Conservation (phyloP, 2,329 filamentous ascomycete genomes). For the Exophiala lecanii-corni region DNA sequence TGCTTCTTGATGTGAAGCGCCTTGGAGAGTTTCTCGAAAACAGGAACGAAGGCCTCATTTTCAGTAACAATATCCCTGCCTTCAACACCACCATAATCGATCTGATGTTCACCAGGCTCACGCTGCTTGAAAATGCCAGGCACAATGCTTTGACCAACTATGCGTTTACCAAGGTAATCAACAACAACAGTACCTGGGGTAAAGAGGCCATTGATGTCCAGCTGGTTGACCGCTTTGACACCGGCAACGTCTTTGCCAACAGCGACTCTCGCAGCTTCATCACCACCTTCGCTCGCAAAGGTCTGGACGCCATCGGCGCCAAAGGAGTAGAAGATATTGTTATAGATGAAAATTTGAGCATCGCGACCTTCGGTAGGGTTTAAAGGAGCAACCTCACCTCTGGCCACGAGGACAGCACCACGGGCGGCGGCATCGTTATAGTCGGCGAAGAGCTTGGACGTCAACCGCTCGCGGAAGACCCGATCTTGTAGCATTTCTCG, state of each 20-base stretch:
- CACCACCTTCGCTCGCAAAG: slow-evolving; percentile 91
- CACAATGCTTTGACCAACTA: slow-evolving; percentile 96
- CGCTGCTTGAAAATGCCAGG: slow-evolving; percentile 99
- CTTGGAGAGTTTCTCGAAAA: slow-evolving; percentile 88
- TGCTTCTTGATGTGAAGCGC: slow-evolving; percentile 89
- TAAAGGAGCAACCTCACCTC: slow-evolving; percentile 85
- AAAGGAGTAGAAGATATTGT: slow-evolving; percentile 99
- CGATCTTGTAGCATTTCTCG: slow-evolving; percentile 92
- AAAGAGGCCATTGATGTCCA: slow-evolving; percentile 91
- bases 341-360: slow-evolving; percentile 98
- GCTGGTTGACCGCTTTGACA: slow-evolving; percentile 91
- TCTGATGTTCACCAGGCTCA: slow-evolving; percentile 95
- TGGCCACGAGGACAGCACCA: slow-evolving; percentile 85
- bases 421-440: slow-evolving; percentile 93
- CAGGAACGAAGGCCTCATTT: slow-evolving; percentile 75
- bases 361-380: slow-evolving; percentile 91
- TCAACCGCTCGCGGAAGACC: slow-evolving; percentile 88
- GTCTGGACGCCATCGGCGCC: slow-evolving; percentile 96
- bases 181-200: slow-evolving; percentile 94
- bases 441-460: slow-evolving; percentile 94
- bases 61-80: slow-evolving; percentile 92
- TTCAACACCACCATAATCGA: slow-evolving; percentile 96
- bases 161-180: slow-evolving; percentile 93
- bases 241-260: slow-evolving; percentile 95
- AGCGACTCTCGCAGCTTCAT: slow-evolving; percentile 91